Conservation (phyloP, 2,329 filamentous ascomycete species). For the Colletotrichum scovillei region DNA sequence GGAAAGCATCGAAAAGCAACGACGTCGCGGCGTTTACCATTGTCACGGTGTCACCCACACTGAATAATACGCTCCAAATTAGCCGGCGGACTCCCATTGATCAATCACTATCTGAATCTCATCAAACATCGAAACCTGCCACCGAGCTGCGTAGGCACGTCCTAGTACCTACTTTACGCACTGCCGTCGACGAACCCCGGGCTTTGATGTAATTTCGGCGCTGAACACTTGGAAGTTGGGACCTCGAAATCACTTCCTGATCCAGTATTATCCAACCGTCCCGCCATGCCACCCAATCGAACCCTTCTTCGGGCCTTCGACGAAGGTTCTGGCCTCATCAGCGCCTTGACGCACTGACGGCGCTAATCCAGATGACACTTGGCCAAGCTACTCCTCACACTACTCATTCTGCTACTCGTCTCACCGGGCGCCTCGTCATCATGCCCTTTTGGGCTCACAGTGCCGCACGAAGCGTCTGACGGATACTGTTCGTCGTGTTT, state of each 20-base stretch:
- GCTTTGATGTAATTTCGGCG: not conserved
- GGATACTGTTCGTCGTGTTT: not conserved
- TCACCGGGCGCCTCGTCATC: slow-evolving; percentile 11
- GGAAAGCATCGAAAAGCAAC: not conserved
- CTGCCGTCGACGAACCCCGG: not conserved
- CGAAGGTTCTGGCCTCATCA: slow-evolving; percentile 18
- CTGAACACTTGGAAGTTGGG: not conserved
- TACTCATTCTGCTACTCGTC: slow-evolving; percentile 1
- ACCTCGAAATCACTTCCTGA: not conserved
- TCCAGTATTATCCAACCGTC: not conserved
- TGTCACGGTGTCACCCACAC: not conserved
- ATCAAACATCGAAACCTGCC: not conserved
- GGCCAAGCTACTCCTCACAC: slow-evolving; percentile 10
- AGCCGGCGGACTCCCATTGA: not conserved
- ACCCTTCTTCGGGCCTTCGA: slow-evolving; percentile 23
- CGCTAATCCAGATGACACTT: slow-evolving; percentile 14
- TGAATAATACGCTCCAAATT: not conserved
- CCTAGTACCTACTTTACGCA: not conserved
- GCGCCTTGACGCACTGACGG: slow-evolving; percentile 10
- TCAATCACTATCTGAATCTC: not conserved
- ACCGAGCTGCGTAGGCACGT: not conserved
- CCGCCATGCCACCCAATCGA: slow-evolving; percentile 13
- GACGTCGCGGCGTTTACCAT: not conserved
- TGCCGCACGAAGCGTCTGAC: slow-evolving; percentile 4
- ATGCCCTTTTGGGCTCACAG: slow-evolving; percentile 7